Evolutionary conservation across 2,329 filamentous ascomycete genomes (phyloP).

Genomic region (Chaetomiaceae sp.): DNA sequence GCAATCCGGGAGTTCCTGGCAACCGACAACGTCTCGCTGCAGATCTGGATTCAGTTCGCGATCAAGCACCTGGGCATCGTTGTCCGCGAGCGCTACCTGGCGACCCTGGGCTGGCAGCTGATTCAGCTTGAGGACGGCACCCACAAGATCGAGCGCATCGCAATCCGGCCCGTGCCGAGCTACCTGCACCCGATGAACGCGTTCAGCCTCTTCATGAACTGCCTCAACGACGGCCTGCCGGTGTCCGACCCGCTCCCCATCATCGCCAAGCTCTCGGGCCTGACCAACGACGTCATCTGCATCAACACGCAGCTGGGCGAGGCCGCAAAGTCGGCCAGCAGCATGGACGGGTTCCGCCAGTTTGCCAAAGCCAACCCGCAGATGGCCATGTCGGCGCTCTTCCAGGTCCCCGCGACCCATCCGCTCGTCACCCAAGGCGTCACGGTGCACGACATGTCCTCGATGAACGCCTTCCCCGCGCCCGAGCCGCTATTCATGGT

Average conservation of each 20-base stretch:
- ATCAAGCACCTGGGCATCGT: slow-evolving; percentile 19
- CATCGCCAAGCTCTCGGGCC: slow-evolving; percentile 19
- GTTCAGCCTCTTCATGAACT: slow-evolving; percentile 21
- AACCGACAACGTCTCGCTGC: slow-evolving; percentile 18
- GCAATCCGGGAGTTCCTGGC: slow-evolving; percentile 18
- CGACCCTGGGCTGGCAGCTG: slow-evolving; percentile 20
- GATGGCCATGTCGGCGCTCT: slow-evolving; percentile 17
- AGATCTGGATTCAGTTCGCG: slow-evolving; percentile 22
- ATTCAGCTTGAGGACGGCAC: slow-evolving; percentile 15
- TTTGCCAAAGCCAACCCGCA: slow-evolving; percentile 11
- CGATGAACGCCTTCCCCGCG: not conserved
- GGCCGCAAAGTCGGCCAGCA: not conserved
- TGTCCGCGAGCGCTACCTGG: slow-evolving; percentile 20
- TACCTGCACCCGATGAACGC: slow-evolving; percentile 21
- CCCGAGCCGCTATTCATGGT: not conserved
- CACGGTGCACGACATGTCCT: not conserved
- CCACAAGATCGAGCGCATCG: slow-evolving; percentile 14
- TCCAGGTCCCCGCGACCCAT: slow-evolving; percentile 10
- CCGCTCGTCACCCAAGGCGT: slow-evolving; percentile 11
- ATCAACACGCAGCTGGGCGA: slow-evolving; percentile 17
- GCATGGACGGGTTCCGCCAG: slow-evolving; percentile 13
- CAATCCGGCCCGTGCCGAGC: slow-evolving; percentile 4
- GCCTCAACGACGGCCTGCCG: slow-evolving; percentile 20
- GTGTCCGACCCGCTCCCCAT: slow-evolving; percentile 17
- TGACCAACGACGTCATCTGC: slow-evolving; percentile 21